phyloP scores from a whole-genome alignment of 371 early-diverging fungal genomes.

The Fennellomyces sp. region DNA sequence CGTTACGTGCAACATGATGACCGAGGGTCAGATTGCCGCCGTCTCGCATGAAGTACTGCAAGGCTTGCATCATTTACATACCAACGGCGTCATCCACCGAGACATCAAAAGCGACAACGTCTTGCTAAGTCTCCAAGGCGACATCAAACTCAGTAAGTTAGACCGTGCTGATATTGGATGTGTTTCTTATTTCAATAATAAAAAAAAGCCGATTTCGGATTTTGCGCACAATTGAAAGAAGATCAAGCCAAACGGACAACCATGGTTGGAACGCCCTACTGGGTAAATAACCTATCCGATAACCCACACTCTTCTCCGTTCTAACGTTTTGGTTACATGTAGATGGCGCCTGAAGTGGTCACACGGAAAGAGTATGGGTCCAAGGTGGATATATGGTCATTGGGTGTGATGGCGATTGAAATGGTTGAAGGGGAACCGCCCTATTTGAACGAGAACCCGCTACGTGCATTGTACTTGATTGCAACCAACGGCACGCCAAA shows the following conservation, averaged over 20 bases:
- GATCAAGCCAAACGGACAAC: slow-evolving; percentile 82
- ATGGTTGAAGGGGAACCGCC: slow-evolving; percentile 97
- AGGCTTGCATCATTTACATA: slow-evolving; percentile 92
- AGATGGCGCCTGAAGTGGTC: slow-evolving; percentile 97
- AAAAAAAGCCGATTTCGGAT: slow-evolving; percentile 88
- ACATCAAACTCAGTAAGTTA: slow-evolving; percentile 87
- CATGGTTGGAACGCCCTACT: slow-evolving; percentile 94
- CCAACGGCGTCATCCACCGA: slow-evolving; percentile 94
- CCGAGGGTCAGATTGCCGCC: slow-evolving; percentile 94
- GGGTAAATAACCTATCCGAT: slow-evolving; percentile 48
- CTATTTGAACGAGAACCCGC: slow-evolving; percentile 91
- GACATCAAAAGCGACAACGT: slow-evolving; percentile 99
- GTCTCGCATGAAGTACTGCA: slow-evolving; percentile 90
- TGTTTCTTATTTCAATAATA: not conserved
- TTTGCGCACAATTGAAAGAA: slow-evolving; percentile 91
- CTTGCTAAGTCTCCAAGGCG: slow-evolving; percentile 82
- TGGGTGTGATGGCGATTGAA: slow-evolving; percentile 97
- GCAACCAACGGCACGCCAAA: slow-evolving; percentile 95
- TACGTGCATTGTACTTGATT: slow-evolving; percentile 86
- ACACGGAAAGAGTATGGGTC: slow-evolving; percentile 88
- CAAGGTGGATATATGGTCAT: slow-evolving; percentile 96
- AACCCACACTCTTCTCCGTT: not conserved
- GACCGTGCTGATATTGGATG: not conserved
- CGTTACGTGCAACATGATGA: slow-evolving; percentile 91
- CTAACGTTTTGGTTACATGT: not conserved